Percentiles rank a stretch among this genome's conserved stretches.
Evolutionary conservation across 108 stramenopile genomes (phyloP).

Genomic region (Craspedostauros australis): DNA sequence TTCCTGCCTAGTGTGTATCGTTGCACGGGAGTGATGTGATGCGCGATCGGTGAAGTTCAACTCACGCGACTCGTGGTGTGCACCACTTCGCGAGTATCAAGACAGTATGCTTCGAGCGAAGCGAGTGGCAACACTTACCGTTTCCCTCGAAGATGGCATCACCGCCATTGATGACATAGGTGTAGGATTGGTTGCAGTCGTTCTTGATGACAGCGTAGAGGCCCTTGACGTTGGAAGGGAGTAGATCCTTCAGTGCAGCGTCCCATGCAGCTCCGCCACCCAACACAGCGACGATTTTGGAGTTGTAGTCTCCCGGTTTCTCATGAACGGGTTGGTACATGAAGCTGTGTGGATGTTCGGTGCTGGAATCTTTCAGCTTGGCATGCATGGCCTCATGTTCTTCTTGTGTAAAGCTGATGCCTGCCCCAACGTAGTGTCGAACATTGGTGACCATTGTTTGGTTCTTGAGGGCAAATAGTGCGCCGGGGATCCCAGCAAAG

Average conservation of each 20-base stretch:
- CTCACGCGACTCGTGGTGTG: too few species aligned
- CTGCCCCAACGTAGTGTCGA: neutral
- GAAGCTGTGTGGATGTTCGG: conserved; percentile 5
- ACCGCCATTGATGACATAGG: conserved; percentile 28
- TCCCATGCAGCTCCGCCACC: conserved; percentile 5
- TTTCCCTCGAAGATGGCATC: conserved; percentile 33
- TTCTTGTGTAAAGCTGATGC: neutral
- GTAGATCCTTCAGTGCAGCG: neutral
- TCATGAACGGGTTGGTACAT: neutral
- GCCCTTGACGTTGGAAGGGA: conserved; percentile 40
- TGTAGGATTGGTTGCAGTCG: conserved; percentile 33
- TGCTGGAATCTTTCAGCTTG: neutral
- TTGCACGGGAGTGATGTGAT: too few species aligned
- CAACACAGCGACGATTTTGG: neutral
- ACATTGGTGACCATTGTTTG: neutral
- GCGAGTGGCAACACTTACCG: too few species aligned
- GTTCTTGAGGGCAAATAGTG: neutral
- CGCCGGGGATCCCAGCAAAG: neutral
- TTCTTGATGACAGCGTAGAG: conserved; percentile 37
- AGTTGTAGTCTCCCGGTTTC: neutral
- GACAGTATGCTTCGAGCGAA: too few species aligned
- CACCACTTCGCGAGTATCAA: too few species aligned
- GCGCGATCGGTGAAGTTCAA: too few species aligned
- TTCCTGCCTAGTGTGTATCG: too few species aligned
- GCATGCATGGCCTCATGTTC: conserved; percentile 4